These are phyloP conservation scores for Pythium sp. DNA, from an alignment of 352 stramenopile species.

Conservation along the genomic window DNA sequence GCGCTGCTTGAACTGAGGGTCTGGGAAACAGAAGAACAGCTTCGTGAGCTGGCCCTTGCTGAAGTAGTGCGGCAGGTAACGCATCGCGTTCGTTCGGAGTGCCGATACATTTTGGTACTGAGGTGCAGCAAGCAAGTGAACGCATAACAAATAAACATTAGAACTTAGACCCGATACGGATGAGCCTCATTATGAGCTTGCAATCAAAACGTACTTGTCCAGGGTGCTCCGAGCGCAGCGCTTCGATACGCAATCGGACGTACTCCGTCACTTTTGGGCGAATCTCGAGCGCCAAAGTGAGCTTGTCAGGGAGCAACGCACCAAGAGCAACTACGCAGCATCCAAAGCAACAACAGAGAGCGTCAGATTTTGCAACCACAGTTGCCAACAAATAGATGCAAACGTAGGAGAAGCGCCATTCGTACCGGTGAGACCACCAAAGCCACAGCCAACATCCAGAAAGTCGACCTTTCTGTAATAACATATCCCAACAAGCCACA, in stretches of 20 bases:
- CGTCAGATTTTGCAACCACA: not conserved
- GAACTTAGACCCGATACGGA: not conserved
- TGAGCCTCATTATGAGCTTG: not conserved
- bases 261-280: constrained; percentile 94
- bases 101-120: constrained; percentile 96
- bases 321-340: constrained; percentile 80
- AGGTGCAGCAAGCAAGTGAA: constrained; percentile 1
- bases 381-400: not conserved
- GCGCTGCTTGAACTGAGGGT: constrained; percentile 99
- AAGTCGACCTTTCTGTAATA: constrained; percentile 84
- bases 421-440: constrained; percentile 93
- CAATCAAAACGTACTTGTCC: constrained; percentile 27
- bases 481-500: not conserved
- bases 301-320: constrained; percentile 90
- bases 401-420: not conserved
- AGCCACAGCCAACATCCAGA: constrained; percentile 97
- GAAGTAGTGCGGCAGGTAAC: constrained; percentile 85
- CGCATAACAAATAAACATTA: not conserved
- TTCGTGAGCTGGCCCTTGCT: constrained; percentile 90
- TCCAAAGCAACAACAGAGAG: not conserved
- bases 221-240: constrained; percentile 73
- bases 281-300: constrained; percentile 97
- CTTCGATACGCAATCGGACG: constrained; percentile 89
- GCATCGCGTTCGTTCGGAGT: constrained; percentile 97
- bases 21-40: constrained; percentile 99